Percentiles rank a stretch among this genome's conserved stretches.
phyloP scores from a whole-genome alignment of 352 stramenopile species.

The Pseudoperonospora humuli region DNA sequence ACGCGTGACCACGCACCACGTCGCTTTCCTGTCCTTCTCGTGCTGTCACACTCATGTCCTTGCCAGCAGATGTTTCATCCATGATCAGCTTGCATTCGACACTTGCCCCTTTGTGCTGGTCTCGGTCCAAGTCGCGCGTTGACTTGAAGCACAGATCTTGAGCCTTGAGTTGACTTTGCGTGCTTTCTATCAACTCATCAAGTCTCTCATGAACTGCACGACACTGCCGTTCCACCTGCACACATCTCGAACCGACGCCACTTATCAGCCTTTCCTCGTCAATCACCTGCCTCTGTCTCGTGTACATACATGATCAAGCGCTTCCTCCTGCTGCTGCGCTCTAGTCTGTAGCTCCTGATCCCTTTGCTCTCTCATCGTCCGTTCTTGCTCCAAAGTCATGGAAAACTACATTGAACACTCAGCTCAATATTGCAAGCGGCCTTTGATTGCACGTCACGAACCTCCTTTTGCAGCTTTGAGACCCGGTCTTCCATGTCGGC shows the following conservation, averaged over 20 bases:
- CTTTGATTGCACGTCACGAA: background rate
- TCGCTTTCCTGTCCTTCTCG: conserved; percentile 4
- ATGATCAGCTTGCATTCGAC: conserved; percentile 3
- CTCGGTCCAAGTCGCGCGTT: background rate
- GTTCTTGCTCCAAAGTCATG: too few species aligned
- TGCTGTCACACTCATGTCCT: conserved; percentile 3
- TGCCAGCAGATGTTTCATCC: conserved; percentile 5
- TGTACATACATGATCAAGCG: background rate
- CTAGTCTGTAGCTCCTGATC: background rate
- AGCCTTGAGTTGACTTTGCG: conserved; percentile 5
- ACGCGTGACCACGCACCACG: conserved; percentile 14
- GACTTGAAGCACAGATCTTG: conserved; percentile 8
- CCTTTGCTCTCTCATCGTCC: background rate
- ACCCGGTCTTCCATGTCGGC: conserved; percentile 4
- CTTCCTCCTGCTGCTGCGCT: conserved; percentile 1
- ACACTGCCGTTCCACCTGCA: conserved; percentile 6
- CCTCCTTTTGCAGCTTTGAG: conserved; percentile 14
- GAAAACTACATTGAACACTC: conserved; percentile 7
- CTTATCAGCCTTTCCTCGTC: too few species aligned
- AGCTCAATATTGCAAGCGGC: background rate
- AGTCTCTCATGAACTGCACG: conserved; percentile 4
- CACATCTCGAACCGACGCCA: conserved; percentile 1
- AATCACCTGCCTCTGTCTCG: background rate
- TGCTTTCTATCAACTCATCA: conserved; percentile 1
- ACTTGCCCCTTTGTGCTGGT: conserved; percentile 4